Percentiles rank a stretch among this genome's conserved stretches.
Evolutionary conservation across 257 asterid species (phyloP).

Genomic region (Salvia hispanica): DNA sequence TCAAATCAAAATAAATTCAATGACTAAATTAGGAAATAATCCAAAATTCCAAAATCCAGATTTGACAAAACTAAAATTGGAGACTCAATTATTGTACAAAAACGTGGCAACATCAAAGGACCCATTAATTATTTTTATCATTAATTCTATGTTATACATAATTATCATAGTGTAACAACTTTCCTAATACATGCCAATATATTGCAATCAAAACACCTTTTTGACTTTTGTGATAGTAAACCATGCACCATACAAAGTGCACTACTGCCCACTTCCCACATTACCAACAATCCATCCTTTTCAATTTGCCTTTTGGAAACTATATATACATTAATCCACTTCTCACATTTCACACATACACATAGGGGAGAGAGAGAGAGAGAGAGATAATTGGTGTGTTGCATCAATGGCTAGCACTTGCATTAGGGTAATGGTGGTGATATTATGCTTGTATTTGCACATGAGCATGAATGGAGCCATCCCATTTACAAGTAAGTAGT

Average conservation of each 20-base stretch:
- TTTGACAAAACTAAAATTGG: not conserved
- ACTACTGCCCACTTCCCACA: constrained; percentile 33
- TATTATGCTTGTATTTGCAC: constrained; percentile 45
- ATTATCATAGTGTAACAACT: constrained; percentile 10
- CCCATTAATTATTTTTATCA: not conserved
- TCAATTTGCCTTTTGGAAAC: constrained; percentile 8
- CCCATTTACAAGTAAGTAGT: constrained; percentile 56
- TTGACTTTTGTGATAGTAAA: constrained; percentile 32
- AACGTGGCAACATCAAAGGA: not conserved
- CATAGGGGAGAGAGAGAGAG: not conserved
- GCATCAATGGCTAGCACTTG: constrained; percentile 47
- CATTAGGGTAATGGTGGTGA: constrained; percentile 39
- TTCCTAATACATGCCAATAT: constrained; percentile 26
- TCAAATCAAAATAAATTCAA: too few species aligned
- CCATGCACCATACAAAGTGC: constrained; percentile 39
- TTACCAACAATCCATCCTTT: constrained; percentile 23
- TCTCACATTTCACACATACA: too few species aligned
- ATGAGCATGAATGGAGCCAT: constrained; percentile 44
- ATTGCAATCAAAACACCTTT: constrained; percentile 26
- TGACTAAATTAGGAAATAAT: not conserved
- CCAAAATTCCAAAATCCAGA: not conserved
- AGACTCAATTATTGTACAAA: not conserved
- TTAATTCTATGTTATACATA: not conserved
- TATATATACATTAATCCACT: not conserved
- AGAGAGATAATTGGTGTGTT: not conserved